Percentiles rank a stretch among this genome's conserved stretches.
These are phyloP conservation scores for Coniochaeta hoffmannii DNA, from an alignment of 2,329 filamentous ascomycete genomes.

Conservation along the genomic window DNA sequence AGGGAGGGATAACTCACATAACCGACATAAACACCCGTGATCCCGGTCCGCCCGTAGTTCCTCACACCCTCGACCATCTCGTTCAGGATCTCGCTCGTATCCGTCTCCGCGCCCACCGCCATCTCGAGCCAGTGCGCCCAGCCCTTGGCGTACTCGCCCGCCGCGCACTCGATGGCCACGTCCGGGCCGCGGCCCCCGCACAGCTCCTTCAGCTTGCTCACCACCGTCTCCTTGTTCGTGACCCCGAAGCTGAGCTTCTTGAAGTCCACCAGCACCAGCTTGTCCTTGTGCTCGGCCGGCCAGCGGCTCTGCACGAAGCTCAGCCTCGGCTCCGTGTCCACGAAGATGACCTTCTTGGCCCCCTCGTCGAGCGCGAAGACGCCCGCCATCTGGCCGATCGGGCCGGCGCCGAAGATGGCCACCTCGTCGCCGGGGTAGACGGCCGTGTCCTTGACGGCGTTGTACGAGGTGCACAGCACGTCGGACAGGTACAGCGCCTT, in stretches of 20 bases:
- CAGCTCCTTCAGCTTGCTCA: conserved; percentile 65
- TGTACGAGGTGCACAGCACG: conserved; percentile 71
- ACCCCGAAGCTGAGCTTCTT: conserved; percentile 50
- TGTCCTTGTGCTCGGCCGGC: conserved; percentile 35
- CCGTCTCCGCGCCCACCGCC: conserved; percentile 65
- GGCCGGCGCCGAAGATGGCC: conserved; percentile 79
- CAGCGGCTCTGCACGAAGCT: conserved; percentile 59
- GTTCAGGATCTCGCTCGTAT: conserved; percentile 74
- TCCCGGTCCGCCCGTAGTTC: conserved; percentile 65
- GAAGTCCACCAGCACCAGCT: conserved; percentile 65
- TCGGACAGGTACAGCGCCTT: conserved; percentile 79
- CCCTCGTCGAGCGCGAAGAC: conserved; percentile 70
- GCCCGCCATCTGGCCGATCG: conserved; percentile 78
- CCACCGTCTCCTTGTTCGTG: conserved; percentile 53
- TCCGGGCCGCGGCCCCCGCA: conserved; percentile 67
- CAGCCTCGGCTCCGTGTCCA: conserved; percentile 67
- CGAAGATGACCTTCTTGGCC: conserved; percentile 67
- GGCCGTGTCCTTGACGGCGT: conserved; percentile 74
- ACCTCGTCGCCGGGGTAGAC: conserved; percentile 73
- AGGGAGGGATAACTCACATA: conserved; percentile 33
- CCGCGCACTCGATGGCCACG: conserved; percentile 60
- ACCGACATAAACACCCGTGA: conserved; percentile 64
- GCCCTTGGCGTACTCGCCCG: conserved; percentile 54
- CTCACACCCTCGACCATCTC: conserved; percentile 71
- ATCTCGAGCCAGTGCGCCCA: conserved; percentile 54